phyloP scores from a whole-genome alignment of 768 basidiomycete genomes.

The Mycena vitilis region DNA sequence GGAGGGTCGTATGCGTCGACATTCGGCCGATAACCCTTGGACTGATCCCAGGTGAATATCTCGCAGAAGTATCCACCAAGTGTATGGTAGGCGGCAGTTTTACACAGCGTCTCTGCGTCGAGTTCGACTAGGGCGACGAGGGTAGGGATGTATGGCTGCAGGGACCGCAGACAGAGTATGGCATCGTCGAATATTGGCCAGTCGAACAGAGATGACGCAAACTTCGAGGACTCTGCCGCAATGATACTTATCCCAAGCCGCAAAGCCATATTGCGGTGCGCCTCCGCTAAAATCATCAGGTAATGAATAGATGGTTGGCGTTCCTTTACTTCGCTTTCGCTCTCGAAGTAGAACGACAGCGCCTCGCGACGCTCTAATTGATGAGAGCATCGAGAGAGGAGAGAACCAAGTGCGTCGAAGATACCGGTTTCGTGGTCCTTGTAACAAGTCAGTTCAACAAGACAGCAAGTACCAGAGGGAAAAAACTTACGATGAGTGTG shows the following conservation, averaged over 20 bases:
- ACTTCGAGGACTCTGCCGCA: not conserved
- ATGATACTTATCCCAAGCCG: not conserved
- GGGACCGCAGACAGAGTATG: not conserved
- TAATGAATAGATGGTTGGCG: not conserved
- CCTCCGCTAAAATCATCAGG: not conserved
- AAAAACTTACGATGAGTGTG: too few species aligned
- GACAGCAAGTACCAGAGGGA: too few species aligned
- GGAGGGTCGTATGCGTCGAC: too few species aligned
- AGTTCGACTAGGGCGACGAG: constrained; percentile 11
- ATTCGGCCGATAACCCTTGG: too few species aligned
- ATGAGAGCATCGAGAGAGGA: not conserved
- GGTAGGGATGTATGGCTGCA: not conserved
- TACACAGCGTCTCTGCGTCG: not conserved
- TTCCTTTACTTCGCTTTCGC: constrained; percentile 13
- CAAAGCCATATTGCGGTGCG: not conserved
- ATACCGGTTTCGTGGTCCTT: constrained; percentile 25
- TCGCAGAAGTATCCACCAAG: constrained; percentile 4
- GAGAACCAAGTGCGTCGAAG: constrained; percentile 5
- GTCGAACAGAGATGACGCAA: not conserved
- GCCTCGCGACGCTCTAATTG: constrained; percentile 12
- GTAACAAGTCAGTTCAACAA: too few species aligned
- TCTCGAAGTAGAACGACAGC: constrained; percentile 18
- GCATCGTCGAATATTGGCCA: constrained; percentile 17
- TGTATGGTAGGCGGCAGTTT: not conserved
- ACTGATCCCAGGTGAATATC: constrained; percentile 1